Base-by-base conservation (phyloP, 1,284 basidiomycete species). In the Ceratobasidium papillatum region DNA sequence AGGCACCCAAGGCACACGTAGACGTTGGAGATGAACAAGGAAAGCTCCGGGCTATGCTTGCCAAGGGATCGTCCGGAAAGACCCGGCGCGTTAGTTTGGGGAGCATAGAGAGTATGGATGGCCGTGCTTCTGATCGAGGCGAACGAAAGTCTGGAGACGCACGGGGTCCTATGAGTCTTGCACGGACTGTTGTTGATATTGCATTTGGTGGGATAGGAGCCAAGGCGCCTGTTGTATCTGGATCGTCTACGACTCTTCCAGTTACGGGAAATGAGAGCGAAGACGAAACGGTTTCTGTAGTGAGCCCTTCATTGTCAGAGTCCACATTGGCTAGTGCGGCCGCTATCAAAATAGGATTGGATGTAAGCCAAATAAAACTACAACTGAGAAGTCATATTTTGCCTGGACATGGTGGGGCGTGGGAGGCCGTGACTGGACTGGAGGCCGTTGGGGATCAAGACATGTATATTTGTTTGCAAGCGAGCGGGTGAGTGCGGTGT, bases 21-120 rank as follows among this genome's bases (percentile, higher is more conserved):
- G 92, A 94, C 78, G 92, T 89, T 74, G 92, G 93, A 2, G 90
- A 92, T 52, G 92, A 94, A 79, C 85, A 90, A 4, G 90, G 88
- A 73, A 89, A 88, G 77, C 84, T 94, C 76, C 92, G 91, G 79
- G 89, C 87, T 47, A 84, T 93, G 80, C 81, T 94, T 56, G 68
- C 68, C 34, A 72, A 61, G 56, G 68, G 36, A 89, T 88, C 78
- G 87, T 86, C 27, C 86, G 72, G n/a, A 25, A 65, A 64, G 62
- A 27, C 27, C 19, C 59, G 65, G 41, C 56, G 74, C 22, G 51
- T 47, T 32, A 63, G 66, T 54, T 58, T 69, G 22, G 58, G 74
- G 5, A 56, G 56, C 32, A 27, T 71, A 3, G 59, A 62, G 30
- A 63, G 54, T 25, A 41, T 61, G 14, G 52, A 61, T 8, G 66